Evolutionary conservation across 1,284 basidiomycete species (phyloP), one percentile per base, ranked within the genome.

Genomic region (Phlebopus sp.): DNA sequence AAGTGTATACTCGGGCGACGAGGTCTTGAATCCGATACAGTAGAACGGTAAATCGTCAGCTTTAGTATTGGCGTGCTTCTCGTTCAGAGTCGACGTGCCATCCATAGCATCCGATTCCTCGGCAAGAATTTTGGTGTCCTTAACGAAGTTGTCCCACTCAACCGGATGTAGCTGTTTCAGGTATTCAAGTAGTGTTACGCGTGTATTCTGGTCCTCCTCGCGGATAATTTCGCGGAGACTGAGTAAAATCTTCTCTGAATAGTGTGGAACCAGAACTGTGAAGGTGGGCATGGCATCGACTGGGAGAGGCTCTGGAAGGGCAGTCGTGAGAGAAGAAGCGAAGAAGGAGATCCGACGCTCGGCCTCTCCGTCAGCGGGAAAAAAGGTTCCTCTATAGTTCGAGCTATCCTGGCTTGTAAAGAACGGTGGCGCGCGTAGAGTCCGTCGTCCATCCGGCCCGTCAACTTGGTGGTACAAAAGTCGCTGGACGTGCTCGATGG

Each of bases 141-240:
- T 95, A 59, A 99, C 97, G 64, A 99, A 99, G 72, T 99, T 99
- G 74, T 98, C 96, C 97, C 97, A 99, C 69, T 99, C 97, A 53
- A 98, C 79, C n/a, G 96, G 95, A 69, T 99, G 96, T 35, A 99
- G 79, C 70, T 99, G 96, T 73, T 99, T 99, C 66, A 99, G 79
- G 69, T 99, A 97, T 70, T 97, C 94, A 54, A 97, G 78, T 18
- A 97, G 75, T 2, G 94, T 97, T 49, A 97, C 94, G 15, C 94
- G 91, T 3, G 95, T 95, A 67, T 84, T 95, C 68, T 95, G 92
- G 64, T 97, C 93, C 65, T 97, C 94, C 69, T 97, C 95, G 54
- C 93, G 83, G 58, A 97, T 97, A 59, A 97, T 97, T 70, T 97
- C 94, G 47, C 94, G 82, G 37, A 97, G 77, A 62, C 92, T 96